These are phyloP conservation scores for Prunus salicina DNA, from an alignment of 306 rosid species.

Conservation along the genomic window DNA sequence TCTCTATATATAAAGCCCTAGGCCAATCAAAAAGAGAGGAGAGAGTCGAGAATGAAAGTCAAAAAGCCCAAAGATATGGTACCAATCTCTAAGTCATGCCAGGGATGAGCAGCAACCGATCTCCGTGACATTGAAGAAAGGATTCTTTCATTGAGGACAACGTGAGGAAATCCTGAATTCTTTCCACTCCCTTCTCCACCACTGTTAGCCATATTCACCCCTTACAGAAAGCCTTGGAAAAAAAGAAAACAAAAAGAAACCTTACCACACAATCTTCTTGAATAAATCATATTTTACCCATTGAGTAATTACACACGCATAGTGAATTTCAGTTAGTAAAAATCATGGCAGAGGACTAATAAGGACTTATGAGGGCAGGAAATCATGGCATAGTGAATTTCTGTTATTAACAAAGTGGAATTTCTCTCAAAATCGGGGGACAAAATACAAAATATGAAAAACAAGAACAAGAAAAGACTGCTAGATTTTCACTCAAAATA, in stretches of 20 bases:
- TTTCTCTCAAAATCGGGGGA: background rate
- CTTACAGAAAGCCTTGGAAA: slow-evolving; percentile 16
- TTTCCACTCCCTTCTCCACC: slow-evolving; percentile 43
- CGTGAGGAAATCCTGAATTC: slow-evolving; percentile 27
- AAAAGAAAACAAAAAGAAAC: background rate
- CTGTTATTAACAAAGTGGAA: background rate
- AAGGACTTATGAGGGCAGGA: background rate
- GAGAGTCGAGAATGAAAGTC: background rate
- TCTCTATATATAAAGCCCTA: background rate
- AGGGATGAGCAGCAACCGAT: slow-evolving; percentile 95
- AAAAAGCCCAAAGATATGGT: background rate
- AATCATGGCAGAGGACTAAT: background rate
- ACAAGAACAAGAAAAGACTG: background rate
- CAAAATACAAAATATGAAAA: background rate
- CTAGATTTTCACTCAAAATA: background rate
- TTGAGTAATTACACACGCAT: background rate
- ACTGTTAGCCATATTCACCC: slow-evolving; percentile 55
- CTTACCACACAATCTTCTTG: background rate
- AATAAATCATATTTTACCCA: slow-evolving; percentile 1
- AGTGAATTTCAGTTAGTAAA: slow-evolving; percentile 6
- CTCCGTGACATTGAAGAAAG: slow-evolving; percentile 80
- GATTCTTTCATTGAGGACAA: slow-evolving; percentile 79
- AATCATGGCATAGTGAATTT: background rate
- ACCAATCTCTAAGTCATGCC: slow-evolving; percentile 99
- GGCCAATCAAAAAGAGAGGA: background rate